phyloP scores from a whole-genome alignment of 495 filamentous ascomycete genomes.

The Penicillium malachiteum region DNA sequence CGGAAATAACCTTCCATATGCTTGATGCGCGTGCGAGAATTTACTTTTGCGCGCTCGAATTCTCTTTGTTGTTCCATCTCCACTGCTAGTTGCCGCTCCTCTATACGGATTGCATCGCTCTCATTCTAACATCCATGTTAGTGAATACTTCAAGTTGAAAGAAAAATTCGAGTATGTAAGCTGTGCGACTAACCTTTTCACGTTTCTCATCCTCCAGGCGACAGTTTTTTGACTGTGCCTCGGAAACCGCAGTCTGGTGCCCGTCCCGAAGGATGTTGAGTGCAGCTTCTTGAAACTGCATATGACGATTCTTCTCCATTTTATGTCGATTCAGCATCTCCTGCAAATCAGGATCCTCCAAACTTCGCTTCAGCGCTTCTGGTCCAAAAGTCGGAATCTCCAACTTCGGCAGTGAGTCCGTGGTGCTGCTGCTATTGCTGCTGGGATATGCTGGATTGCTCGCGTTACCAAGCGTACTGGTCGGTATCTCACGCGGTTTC shows the following conservation, averaged over 20 bases:
- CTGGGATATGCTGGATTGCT: neutral
- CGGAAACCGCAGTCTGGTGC: slow-evolving; percentile 36
- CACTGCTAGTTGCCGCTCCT: slow-evolving; percentile 71
- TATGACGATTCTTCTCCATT: slow-evolving; percentile 58
- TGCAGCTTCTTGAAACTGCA: slow-evolving; percentile 45
- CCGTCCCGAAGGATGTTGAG: slow-evolving; percentile 30
- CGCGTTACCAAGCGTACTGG: neutral
- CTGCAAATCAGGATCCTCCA: slow-evolving; percentile 48
- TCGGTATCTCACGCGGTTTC: slow-evolving; percentile 12
- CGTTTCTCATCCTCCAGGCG: slow-evolving; percentile 51
- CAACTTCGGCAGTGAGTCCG: slow-evolving; percentile 26
- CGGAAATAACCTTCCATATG: slow-evolving; percentile 80
- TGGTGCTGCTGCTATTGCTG: slow-evolving; percentile 6
- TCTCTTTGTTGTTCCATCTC: slow-evolving; percentile 63
- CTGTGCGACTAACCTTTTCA: slow-evolving; percentile 45
- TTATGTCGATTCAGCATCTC: slow-evolving; percentile 53
- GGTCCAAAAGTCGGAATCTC: slow-evolving; percentile 41
- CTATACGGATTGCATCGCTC: slow-evolving; percentile 56
- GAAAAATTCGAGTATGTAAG: too few relatives aligned
- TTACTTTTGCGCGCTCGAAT: slow-evolving; percentile 57
- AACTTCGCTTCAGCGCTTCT: slow-evolving; percentile 42
- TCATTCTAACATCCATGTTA: slow-evolving; percentile 30
- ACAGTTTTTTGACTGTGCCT: slow-evolving; percentile 27
- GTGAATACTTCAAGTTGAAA: too few relatives aligned
- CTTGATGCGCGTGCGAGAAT: slow-evolving; percentile 66